Conservation (phyloP, 495 filamentous ascomycete genomes). For the Rostrohypoxylon terebratum region DNA sequence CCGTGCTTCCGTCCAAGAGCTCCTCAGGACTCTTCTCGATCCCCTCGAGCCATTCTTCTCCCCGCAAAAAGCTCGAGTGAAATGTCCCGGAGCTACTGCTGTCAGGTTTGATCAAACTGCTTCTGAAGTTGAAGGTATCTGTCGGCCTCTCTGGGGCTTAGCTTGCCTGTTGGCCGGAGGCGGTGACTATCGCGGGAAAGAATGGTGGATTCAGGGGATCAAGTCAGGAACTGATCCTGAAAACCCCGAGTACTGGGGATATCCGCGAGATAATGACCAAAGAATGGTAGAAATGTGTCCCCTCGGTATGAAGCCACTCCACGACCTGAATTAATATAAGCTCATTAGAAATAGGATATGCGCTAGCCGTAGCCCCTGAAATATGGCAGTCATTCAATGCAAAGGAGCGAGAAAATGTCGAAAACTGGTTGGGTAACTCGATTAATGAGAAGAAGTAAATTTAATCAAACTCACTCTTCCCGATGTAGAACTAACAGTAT, state of each 20-base stretch:
- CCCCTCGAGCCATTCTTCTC: constrained; percentile 75
- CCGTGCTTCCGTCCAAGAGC: constrained; percentile 67
- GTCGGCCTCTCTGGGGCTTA: constrained; percentile 79
- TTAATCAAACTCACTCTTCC: neutral
- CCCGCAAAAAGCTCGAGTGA: constrained; percentile 66
- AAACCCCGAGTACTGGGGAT: constrained; percentile 77
- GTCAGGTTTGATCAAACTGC: constrained; percentile 80
- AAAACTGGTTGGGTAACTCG: constrained; percentile 73
- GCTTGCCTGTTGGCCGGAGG: constrained; percentile 75
- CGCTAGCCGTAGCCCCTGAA: constrained; percentile 70
- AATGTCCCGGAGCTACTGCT: constrained; percentile 71
- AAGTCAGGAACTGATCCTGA: constrained; percentile 74
- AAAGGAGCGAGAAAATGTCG: constrained; percentile 69
- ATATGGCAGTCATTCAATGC: constrained; percentile 75
- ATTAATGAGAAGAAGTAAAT: constrained; percentile 77
- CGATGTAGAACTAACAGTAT: constrained; percentile 16
- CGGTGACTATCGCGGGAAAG: constrained; percentile 69
- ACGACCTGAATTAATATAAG: neutral
- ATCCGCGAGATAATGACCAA: constrained; percentile 77
- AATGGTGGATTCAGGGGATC: constrained; percentile 75
- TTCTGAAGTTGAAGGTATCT: constrained; percentile 80
- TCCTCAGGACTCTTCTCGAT: constrained; percentile 69
- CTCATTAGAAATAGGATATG: constrained; percentile 57
- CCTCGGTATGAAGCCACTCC: constrained; percentile 55
- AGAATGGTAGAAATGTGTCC: constrained; percentile 90